Percentiles rank a stretch among this genome's conserved stretches.
Conservation (phyloP, 192 early-diverging fungal species). For the Backusella westeae region DNA sequence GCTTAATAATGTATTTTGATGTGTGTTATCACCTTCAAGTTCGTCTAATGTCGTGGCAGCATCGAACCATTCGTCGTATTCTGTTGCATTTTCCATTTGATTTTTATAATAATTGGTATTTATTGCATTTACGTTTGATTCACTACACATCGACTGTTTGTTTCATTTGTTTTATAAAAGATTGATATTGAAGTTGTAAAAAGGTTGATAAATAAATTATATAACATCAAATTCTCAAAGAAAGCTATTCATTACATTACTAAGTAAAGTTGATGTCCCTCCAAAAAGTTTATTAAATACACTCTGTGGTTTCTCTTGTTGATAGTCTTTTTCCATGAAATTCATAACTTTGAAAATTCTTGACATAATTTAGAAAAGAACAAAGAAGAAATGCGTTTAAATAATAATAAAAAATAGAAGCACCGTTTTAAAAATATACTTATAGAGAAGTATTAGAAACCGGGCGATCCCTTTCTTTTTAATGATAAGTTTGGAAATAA, state of each 20-base stretch:
- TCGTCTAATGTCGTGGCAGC: conserved; percentile 59
- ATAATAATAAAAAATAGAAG: background rate
- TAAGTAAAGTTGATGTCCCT: background rate
- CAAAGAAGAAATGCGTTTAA: background rate
- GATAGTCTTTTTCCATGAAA: background rate
- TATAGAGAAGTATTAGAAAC: background rate
- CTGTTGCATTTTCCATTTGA: conserved; percentile 53
- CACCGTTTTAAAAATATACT: background rate
- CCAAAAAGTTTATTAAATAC: background rate
- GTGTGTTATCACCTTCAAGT: conserved; percentile 44
- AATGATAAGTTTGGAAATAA: background rate
- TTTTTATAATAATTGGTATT: conserved; percentile 42
- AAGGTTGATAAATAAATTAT: background rate
- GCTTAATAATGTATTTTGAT: background rate
- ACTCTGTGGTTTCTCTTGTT: background rate
- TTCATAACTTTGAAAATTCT: background rate
- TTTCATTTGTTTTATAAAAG: background rate
- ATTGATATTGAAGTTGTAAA: background rate
- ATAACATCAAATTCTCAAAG: background rate
- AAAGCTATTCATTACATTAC: background rate
- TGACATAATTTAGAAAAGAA: background rate
- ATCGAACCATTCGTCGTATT: conserved; percentile 67
- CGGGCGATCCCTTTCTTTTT: background rate
- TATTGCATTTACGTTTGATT: background rate
- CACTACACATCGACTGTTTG: background rate